These are phyloP conservation scores for Verticillium klebahnii DNA, from an alignment of 2,329 filamentous ascomycete species.

Conservation along the genomic window DNA sequence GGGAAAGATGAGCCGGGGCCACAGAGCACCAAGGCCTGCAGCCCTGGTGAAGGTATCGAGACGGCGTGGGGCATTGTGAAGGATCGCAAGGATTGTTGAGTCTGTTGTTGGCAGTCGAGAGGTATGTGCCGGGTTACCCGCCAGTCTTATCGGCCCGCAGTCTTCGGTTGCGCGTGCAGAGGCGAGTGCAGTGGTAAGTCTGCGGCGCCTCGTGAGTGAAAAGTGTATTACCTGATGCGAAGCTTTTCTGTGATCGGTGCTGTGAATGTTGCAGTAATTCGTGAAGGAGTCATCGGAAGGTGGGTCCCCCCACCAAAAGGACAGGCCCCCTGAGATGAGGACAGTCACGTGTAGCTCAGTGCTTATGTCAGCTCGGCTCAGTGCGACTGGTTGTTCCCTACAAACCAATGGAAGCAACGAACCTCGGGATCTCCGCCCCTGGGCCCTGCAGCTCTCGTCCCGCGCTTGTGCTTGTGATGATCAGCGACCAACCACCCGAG, in stretches of 20 bases:
- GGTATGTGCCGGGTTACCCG: not conserved
- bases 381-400: constrained; percentile 6
- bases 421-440: constrained; percentile 12
- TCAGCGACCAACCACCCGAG: constrained; percentile 12
- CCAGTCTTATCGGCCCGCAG: not conserved
- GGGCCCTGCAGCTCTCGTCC: constrained; percentile 7
- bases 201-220: not conserved
- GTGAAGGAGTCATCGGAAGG: not conserved
- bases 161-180: not conserved
- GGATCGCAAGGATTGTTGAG: not conserved
- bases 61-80: constrained; percentile 68
- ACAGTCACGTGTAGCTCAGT: not conserved
- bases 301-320: not conserved
- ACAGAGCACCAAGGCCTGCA: constrained; percentile 79
- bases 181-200: not conserved
- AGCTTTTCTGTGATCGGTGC: not conserved
- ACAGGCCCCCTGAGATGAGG: not conserved
- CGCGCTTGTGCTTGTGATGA: constrained; percentile 7
- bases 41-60: constrained; percentile 67
- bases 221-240: not conserved
- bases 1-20: constrained; percentile 78
- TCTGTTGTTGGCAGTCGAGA: not conserved
- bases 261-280: not conserved
- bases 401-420: constrained; percentile 14
- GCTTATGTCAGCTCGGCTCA: not conserved